These are phyloP conservation scores for Geosiphon pyriformis DNA, from an alignment of 192 early-diverging fungal species.

Conservation along the genomic window DNA sequence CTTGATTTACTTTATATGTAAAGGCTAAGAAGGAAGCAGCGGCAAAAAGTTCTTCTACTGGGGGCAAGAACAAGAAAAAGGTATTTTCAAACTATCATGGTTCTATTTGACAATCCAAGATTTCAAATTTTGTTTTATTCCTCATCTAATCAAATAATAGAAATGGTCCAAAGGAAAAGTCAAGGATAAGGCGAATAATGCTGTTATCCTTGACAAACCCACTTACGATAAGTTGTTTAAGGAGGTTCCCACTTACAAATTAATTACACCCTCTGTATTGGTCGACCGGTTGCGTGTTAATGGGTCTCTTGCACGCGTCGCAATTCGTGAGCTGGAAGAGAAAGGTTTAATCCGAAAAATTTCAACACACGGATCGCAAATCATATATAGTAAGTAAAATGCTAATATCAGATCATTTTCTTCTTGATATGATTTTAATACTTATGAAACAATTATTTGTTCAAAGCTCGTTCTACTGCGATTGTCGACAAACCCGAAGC, in stretches of 20 bases:
- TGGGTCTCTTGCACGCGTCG: constrained; percentile 93
- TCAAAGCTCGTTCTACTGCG: constrained; percentile 21
- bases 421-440: background rate
- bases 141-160: constrained; percentile 37
- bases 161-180: constrained; percentile 99
- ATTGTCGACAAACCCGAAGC: constrained; percentile 11
- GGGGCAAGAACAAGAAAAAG: constrained; percentile 57
- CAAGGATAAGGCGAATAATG: constrained; percentile 99
- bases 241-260: constrained; percentile 99
- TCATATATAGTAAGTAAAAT: constrained; percentile 59
- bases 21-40: constrained; percentile 51
- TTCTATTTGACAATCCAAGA: background rate
- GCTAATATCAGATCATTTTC: background rate
- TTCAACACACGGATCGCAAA: constrained; percentile 86
- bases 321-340: constrained; percentile 87
- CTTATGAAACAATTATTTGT: background rate
- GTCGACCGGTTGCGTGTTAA: constrained; percentile 98
- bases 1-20: background rate
- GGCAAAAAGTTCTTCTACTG: constrained; percentile 48
- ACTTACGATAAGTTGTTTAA: constrained; percentile 99
- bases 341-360: constrained; percentile 92
- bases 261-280: constrained; percentile 96
- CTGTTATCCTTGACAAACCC: constrained; percentile 93
- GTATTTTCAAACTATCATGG: background rate
- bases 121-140: background rate